These are phyloP conservation scores for Halophytophthora batemanensis DNA, from an alignment of 352 stramenopile species.

Conservation along the genomic window DNA sequence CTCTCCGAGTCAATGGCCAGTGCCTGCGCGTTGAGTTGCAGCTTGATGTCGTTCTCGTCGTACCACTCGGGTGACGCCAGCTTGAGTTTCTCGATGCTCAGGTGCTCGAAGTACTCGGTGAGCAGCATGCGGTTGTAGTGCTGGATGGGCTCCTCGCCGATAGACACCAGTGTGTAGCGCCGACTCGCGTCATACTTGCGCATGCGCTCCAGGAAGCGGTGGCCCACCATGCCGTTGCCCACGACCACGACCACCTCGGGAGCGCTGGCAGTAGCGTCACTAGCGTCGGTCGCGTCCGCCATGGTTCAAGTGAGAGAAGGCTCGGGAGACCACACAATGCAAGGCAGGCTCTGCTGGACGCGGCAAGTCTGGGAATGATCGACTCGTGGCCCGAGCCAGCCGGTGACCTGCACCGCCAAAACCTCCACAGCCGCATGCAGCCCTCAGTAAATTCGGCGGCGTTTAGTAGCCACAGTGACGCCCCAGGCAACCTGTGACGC, in stretches of 20 bases:
- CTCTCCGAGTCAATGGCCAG: constrained; percentile 66
- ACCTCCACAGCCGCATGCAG: too few species aligned
- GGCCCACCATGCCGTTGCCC: constrained; percentile 90
- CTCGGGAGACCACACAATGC: too few species aligned
- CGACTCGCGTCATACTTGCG: constrained; percentile 54
- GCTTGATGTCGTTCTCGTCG: constrained; percentile 67
- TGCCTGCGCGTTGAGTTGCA: constrained; percentile 77
- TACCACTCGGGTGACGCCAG: constrained; percentile 89
- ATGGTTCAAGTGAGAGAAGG: too few species aligned
- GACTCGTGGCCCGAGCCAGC: too few species aligned
- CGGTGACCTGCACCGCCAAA: too few species aligned
- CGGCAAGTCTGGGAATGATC: constrained; percentile 22
- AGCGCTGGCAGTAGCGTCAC: constrained; percentile 2
- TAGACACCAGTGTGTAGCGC: constrained; percentile 80
- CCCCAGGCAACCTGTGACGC: constrained; percentile 22
- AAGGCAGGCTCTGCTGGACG: background rate
- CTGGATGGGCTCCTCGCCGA: constrained; percentile 89
- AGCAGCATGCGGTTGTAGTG: constrained; percentile 94
- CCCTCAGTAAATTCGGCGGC: too few species aligned
- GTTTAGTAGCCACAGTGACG: too few species aligned
- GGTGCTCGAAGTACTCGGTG: constrained; percentile 92
- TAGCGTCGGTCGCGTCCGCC: too few species aligned
- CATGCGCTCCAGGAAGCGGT: constrained; percentile 85
- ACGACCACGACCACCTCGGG: constrained; percentile 84
- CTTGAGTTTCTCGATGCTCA: constrained; percentile 79